Evolutionary conservation across 2,329 filamentous ascomycete genomes (phyloP).

Genomic region (Nigrospora osmanthi): DNA sequence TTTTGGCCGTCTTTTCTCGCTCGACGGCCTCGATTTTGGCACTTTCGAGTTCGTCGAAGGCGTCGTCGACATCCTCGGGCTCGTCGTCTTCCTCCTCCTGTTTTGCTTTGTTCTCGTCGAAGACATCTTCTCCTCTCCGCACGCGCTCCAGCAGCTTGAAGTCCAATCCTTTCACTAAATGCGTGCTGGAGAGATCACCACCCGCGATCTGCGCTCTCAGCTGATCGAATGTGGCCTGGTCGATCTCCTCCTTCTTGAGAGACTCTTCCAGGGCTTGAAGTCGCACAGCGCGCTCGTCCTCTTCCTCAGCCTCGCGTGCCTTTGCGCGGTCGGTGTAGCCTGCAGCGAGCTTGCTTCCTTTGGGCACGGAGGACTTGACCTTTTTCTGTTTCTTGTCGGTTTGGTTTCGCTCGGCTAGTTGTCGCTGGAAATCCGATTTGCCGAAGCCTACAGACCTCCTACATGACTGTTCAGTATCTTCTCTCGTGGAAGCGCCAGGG

Average conservation of each 20-base stretch:
- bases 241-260: slow-evolving; percentile 77
- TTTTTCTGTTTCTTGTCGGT: slow-evolving; percentile 55
- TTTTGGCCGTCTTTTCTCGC: slow-evolving; percentile 48
- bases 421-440: slow-evolving; percentile 69
- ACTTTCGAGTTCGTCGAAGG: slow-evolving; percentile 51
- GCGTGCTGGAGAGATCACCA: slow-evolving; percentile 71
- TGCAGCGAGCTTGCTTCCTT: slow-evolving; percentile 68
- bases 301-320: slow-evolving; percentile 45
- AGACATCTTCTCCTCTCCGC: slow-evolving; percentile 61
- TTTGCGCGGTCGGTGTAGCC: slow-evolving; percentile 82
- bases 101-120: slow-evolving; percentile 24
- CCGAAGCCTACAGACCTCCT: slow-evolving; percentile 56
- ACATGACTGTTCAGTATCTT: background rate
- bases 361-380: slow-evolving; percentile 72
- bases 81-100: slow-evolving; percentile 21
- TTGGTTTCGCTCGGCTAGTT: slow-evolving; percentile 68
- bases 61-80: slow-evolving; percentile 53
- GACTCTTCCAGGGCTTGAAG: slow-evolving; percentile 75
- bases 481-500: background rate
- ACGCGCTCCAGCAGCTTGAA: slow-evolving; percentile 68
- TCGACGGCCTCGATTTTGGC: slow-evolving; percentile 44
- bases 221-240: slow-evolving; percentile 69
- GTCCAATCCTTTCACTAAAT: slow-evolving; percentile 88
- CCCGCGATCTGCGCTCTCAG: slow-evolving; percentile 71
- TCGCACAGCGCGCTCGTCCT: slow-evolving; percentile 51